Evolutionary conservation across 2,329 filamentous ascomycete species (phyloP), one percentile per base, ranked within the genome.

Genomic region (Trichoderma sp.): DNA sequence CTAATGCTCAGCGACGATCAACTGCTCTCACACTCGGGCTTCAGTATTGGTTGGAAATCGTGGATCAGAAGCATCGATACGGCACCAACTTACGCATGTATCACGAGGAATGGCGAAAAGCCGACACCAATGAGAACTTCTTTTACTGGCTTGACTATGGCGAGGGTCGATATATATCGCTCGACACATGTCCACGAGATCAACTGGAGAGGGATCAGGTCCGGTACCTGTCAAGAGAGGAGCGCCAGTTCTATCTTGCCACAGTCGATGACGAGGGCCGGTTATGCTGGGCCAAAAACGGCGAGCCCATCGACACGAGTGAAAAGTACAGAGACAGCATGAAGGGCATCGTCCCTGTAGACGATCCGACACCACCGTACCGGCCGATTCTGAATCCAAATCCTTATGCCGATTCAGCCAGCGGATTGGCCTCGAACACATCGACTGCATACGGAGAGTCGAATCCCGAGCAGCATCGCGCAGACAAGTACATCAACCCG

Each of bases 121-220:
- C 91, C 1, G 87, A 93, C 33, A 96, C 94, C 0, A 90, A 91
- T 5, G 93, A 98, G 82, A 97, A 97, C 81, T 98, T 95, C 88
- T 98, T 98, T 83, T 96, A 95, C 84, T 98, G 95, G 95, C 87
- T 98, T 1, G 95, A 98, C 81, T 88, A 93, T 75, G 95, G 95
- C 6, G 92, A 92, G 66, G 95, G 95, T 0, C 91, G 87, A 78
- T 83, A 89, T 53, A 82, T 97, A 60, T 93, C 96, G 77, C 85
- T 96, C 14, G 89, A 91, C 4, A 88, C 90, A 0, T 95, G 95
- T 77, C 92, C 94, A 1, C 88, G 95, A 45, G 92, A 94, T 76
- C 87, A 91, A 16, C 86, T 98, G 7, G 94, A 97, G 69, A 88
- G 90, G 29, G 94, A 97, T 82, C 91, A 92, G 80, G 94, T 98